phyloP scores from a whole-genome alignment of 2,329 filamentous ascomycete species.

The Grosmannia serpens region DNA sequence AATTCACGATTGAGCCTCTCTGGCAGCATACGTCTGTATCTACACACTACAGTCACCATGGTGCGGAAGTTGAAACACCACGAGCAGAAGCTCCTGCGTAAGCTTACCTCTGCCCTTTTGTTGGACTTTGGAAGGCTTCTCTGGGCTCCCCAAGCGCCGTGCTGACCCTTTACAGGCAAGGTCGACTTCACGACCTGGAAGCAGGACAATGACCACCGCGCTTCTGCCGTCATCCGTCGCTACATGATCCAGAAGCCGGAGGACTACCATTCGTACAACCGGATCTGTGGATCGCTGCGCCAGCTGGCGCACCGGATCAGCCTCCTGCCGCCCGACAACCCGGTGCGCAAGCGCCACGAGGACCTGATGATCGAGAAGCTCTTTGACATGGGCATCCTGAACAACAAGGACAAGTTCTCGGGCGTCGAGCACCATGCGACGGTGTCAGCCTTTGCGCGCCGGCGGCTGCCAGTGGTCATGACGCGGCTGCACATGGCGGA shows the following conservation, averaged over 20 bases:
- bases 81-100: conserved; percentile 76
- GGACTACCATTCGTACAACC: conserved; percentile 63
- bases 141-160: not conserved
- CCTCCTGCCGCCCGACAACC: conserved; percentile 67
- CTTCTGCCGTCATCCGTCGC: conserved; percentile 62
- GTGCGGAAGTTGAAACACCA: conserved; percentile 94
- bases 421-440: conserved; percentile 82
- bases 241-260: conserved; percentile 87
- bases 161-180: conserved; percentile 18
- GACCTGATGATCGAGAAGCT: conserved; percentile 82
- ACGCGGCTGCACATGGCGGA: conserved; percentile 84
- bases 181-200: conserved; percentile 95
- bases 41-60: conserved; percentile 42
- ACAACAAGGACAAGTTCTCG: conserved; percentile 63
- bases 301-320: conserved; percentile 84
- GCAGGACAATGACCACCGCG: conserved; percentile 75
- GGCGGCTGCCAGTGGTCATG: conserved; percentile 79
- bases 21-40: not conserved
- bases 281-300: conserved; percentile 70
- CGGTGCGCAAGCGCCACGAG: conserved; percentile 74
- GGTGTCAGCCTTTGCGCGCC: conserved; percentile 76
- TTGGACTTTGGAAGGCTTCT: not conserved
- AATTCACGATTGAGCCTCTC: not conserved
- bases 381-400: conserved; percentile 80
- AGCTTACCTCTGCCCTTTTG: not conserved